Conservation (phyloP, 352 stramenopile species). For the Plasmopara halstedii region DNA sequence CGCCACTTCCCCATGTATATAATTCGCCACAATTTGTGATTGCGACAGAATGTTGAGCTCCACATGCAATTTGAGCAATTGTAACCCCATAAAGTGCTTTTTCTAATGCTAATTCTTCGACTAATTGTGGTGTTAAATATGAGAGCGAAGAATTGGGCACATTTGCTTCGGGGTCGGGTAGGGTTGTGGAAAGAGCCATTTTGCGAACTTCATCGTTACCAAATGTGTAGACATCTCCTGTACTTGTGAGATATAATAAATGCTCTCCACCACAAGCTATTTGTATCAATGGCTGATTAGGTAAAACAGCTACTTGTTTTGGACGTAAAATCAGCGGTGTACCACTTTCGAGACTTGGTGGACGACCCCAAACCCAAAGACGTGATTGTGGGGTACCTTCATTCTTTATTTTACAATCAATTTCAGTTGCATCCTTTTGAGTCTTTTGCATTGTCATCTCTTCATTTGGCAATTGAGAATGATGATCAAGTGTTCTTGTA, state of each 20-base stretch:
- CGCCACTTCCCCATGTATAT: conserved; percentile 78
- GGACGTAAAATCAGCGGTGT: conserved; percentile 56
- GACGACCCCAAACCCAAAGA: conserved; percentile 67
- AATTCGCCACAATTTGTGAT: conserved; percentile 66
- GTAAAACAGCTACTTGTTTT: conserved; percentile 43
- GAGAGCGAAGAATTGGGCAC: conserved; percentile 18
- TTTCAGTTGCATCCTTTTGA: too few relatives aligned
- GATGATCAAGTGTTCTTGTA: too few relatives aligned
- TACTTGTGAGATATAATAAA: conserved; percentile 65
- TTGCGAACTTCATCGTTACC: conserved; percentile 55
- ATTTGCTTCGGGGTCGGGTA: conserved; percentile 5
- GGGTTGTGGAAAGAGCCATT: conserved; percentile 16
- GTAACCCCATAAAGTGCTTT: conserved; percentile 65
- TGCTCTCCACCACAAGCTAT: conserved; percentile 73
- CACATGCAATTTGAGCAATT: conserved; percentile 57
- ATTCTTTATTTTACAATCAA: too few relatives aligned
- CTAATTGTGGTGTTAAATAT: conserved; percentile 49
- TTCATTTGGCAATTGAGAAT: not conserved
- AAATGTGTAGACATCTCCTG: conserved; percentile 74
- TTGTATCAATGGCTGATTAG: conserved; percentile 57
- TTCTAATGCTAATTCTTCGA: conserved; percentile 73
- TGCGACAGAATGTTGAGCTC: conserved; percentile 64
- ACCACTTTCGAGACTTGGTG: conserved; percentile 42
- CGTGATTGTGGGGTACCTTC: conserved; percentile 12
- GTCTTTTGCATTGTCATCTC: not conserved